phyloP scores from a whole-genome alignment of 768 basidiomycete genomes.

The Phylloporus sp. region DNA sequence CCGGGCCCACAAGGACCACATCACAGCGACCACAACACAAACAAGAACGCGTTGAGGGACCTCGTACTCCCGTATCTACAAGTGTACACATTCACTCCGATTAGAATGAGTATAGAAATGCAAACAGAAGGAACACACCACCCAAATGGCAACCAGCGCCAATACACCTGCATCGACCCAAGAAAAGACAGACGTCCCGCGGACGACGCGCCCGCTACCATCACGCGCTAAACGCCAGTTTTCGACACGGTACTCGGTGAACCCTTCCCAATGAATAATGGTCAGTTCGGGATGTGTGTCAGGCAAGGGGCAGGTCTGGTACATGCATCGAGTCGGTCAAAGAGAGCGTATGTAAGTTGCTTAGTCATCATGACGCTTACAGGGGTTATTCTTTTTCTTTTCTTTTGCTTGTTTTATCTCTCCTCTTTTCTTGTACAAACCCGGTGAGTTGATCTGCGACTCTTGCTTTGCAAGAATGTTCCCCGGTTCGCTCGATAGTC shows the following conservation, averaged over 20 bases:
- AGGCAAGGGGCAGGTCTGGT: constrained; percentile 33
- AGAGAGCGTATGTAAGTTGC: background rate
- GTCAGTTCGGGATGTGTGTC: constrained; percentile 50
- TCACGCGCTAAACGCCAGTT: constrained; percentile 45
- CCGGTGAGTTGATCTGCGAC: too few species aligned
- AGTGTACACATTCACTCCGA: background rate
- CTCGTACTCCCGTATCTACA: background rate
- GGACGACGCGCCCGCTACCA: constrained; percentile 34
- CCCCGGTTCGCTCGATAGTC: too few species aligned
- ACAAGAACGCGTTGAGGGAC: constrained; percentile 1
- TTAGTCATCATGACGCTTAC: background rate
- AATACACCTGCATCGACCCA: constrained; percentile 37
- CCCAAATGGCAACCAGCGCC: background rate
- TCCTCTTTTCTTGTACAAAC: too few species aligned
- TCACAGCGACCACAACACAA: constrained; percentile 12
- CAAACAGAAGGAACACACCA: background rate
- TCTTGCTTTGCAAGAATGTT: too few species aligned
- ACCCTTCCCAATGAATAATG: constrained; percentile 42
- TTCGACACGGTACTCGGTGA: constrained; percentile 59
- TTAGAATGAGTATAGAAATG: background rate
- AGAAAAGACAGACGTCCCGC: constrained; percentile 24
- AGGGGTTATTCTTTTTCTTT: background rate
- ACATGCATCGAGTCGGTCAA: constrained; percentile 30
- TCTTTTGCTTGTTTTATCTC: too few species aligned
- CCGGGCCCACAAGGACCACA: constrained; percentile 32